phyloP scores from a whole-genome alignment of 2,329 filamentous ascomycete species.

The Ramularia collo-cygni region DNA sequence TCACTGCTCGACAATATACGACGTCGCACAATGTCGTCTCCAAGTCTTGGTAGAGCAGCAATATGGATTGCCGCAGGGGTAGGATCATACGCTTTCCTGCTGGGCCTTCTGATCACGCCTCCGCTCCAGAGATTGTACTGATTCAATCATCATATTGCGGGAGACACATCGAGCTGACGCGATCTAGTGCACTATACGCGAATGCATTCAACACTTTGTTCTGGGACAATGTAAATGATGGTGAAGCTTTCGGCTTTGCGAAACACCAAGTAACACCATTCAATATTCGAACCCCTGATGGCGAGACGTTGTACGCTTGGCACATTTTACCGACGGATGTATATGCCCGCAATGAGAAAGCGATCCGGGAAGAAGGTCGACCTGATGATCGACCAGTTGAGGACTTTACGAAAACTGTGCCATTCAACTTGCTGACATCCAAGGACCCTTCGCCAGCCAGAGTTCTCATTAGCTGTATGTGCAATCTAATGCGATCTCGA shows the following conservation, averaged over 20 bases:
- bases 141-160: background rate
- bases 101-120: constrained; percentile 47
- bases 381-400: constrained; percentile 37
- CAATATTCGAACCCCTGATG: constrained; percentile 65
- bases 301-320: constrained; percentile 78
- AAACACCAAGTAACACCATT: constrained; percentile 88
- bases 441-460: constrained; percentile 44
- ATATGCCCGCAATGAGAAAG: constrained; percentile 64
- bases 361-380: constrained; percentile 45
- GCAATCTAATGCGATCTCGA: background rate
- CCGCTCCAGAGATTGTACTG: constrained; percentile 74
- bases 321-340: constrained; percentile 75
- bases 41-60: constrained; percentile 11
- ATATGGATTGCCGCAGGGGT: constrained; percentile 16
- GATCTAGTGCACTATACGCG: constrained; percentile 67
- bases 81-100: constrained; percentile 23
- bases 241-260: constrained; percentile 79
- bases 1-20: too few relatives aligned
- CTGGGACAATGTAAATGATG: constrained; percentile 66
- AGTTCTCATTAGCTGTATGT: constrained; percentile 50
- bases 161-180: background rate
- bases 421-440: constrained; percentile 44
- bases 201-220: constrained; percentile 69
- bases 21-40: constrained; percentile 1
- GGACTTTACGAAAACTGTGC: constrained; percentile 42